A percentile compares a stretch with the other conserved stretches of the same genome.
These are phyloP conservation scores for Hemisphaericaspora xylofermentans DNA, from an alignment of 1,139 yeast species.

Conservation along the genomic window DNA sequence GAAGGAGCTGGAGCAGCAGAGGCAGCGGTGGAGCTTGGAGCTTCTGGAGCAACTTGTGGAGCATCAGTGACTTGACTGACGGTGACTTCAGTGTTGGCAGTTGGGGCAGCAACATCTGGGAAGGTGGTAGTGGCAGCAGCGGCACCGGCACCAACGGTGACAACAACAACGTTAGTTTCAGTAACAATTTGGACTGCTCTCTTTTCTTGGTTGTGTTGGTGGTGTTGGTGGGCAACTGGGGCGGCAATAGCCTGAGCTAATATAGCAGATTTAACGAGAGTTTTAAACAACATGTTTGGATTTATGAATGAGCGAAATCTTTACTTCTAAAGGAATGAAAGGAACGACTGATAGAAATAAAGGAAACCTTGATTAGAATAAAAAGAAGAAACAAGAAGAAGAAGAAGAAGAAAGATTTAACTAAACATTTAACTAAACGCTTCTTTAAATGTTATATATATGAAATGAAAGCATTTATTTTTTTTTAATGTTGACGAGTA, in stretches of 20 bases:
- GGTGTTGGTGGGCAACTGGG: conserved; percentile 36
- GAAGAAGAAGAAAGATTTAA: conserved; percentile 1
- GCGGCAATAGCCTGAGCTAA: conserved; percentile 28
- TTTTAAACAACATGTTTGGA: conserved; percentile 48
- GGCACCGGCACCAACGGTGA: conserved; percentile 34
- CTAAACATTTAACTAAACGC: no score
- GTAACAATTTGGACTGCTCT: conserved; percentile 40
- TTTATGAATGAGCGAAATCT: conserved; percentile 5
- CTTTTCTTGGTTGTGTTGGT: conserved; percentile 43
- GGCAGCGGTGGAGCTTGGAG: conserved; percentile 17
- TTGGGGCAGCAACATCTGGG: conserved; percentile 9
- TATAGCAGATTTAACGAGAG: conserved; percentile 36
- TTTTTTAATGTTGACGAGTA: no score
- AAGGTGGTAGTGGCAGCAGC: conserved; percentile 12
- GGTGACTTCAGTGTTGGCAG: conserved; percentile 24
- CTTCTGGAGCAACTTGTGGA: conserved; percentile 20
- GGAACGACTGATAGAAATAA: conserved; percentile 13
- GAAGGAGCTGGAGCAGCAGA: conserved; percentile 21
- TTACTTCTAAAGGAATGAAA: conserved; percentile 9
- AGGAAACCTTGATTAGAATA: conserved; percentile 5
- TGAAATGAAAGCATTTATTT: no score
- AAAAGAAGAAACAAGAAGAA: conserved; percentile 3
- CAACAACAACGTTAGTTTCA: conserved; percentile 32
- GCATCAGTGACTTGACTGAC: conserved; percentile 11
- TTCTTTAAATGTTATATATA: no score